These are phyloP conservation scores for Chlamydomonas sp. DNA, from an alignment of 139 green algal genomes.

Conservation along the genomic window DNA sequence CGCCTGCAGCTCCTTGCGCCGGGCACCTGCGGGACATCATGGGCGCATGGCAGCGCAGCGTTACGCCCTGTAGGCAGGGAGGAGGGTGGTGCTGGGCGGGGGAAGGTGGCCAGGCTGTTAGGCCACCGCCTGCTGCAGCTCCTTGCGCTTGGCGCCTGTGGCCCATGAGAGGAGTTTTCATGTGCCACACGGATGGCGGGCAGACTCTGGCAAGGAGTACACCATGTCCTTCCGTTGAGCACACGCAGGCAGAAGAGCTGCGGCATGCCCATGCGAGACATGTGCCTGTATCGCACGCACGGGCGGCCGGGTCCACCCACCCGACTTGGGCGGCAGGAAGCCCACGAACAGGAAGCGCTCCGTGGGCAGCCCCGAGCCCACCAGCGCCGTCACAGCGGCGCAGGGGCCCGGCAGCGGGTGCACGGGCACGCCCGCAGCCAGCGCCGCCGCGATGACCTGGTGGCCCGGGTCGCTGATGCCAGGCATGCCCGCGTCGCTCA, in stretches of 20 bases:
- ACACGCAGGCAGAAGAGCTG: no score
- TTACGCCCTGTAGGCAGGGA: no score
- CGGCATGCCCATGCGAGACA: no score
- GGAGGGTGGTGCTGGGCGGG: no score
- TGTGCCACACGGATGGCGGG: no score
- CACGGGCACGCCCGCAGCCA: constrained; percentile 50
- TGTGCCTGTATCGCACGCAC: no score
- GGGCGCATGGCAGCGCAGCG: no score
- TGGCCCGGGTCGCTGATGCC: constrained; percentile 90
- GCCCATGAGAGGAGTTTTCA: background rate
- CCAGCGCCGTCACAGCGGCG: constrained; percentile 78
- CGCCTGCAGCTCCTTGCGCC: constrained; percentile 26
- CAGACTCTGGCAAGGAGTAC: no score
- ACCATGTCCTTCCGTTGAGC: no score
- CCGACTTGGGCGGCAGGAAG: constrained; percentile 84
- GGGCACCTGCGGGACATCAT: constrained; percentile 20
- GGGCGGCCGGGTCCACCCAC: background rate
- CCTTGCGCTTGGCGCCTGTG: constrained; percentile 15
- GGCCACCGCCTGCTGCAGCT: constrained; percentile 7
- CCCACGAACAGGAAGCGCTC: constrained; percentile 82
- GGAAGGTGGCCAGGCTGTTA: no score
- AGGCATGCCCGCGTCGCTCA: constrained; percentile 91
- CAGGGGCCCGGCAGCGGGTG: constrained; percentile 81
- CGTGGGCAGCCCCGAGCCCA: constrained; percentile 80
- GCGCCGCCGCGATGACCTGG: constrained; percentile 66